Evolutionary conservation across 108 stramenopile species (phyloP).

Genomic region (Tribonema minus): DNA sequence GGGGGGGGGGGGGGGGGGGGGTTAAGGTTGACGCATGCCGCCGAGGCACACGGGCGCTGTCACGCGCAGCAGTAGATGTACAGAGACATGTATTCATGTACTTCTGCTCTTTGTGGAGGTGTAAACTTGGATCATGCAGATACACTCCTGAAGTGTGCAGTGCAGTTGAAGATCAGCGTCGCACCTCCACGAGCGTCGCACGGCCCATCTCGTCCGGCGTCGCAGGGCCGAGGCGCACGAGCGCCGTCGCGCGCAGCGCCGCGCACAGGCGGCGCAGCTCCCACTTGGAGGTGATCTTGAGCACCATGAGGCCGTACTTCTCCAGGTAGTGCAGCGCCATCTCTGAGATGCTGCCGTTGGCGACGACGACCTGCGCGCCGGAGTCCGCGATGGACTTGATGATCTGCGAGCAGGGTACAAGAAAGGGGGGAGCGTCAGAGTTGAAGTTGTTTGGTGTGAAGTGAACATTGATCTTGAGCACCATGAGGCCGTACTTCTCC

Average conservation of each 20-base stretch:
- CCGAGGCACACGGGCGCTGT: too few species aligned
- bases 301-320: conserved; percentile 78
- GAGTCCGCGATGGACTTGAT: conserved; percentile 85
- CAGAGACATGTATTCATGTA: too few species aligned
- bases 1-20: too few species aligned
- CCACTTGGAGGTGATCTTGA: conserved; percentile 91
- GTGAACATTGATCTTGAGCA: conserved; percentile 78
- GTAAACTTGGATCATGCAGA: too few species aligned
- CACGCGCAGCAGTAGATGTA: too few species aligned
- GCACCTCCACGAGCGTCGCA: too few species aligned
- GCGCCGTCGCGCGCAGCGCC: conserved; percentile 86
- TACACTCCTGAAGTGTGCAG: too few species aligned
- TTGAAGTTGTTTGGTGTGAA: too few species aligned
- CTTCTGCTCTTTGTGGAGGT: too few species aligned
- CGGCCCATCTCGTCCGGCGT: conserved; percentile 94
- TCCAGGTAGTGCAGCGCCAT: conserved; percentile 92
- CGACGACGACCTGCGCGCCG: conserved; percentile 82
- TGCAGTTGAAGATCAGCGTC: too few species aligned
- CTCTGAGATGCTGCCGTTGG: conserved; percentile 75
- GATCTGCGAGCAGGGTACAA: conserved; percentile 64
- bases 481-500: conserved; percentile 84
- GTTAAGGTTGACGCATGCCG: too few species aligned
- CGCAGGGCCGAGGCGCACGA: conserved; percentile 88
- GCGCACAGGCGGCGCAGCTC: conserved; percentile 90
- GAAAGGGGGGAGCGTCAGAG: not conserved